phyloP scores from a whole-genome alignment of 1,284 basidiomycete species.

The Boletus calvinii region DNA sequence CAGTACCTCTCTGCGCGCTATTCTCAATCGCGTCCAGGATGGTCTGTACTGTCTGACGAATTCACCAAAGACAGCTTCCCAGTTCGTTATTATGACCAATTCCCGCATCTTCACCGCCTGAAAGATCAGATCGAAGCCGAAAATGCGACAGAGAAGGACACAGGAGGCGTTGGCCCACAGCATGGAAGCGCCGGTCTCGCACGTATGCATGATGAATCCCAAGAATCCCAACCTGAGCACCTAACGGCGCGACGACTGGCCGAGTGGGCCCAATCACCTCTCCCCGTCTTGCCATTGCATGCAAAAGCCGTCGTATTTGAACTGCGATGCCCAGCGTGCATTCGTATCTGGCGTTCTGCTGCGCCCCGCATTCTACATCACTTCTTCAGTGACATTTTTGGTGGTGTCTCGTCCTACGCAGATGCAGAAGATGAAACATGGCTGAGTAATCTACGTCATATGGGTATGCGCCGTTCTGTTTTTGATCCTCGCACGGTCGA shows the following conservation, averaged over 20 bases:
- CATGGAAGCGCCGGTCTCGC: background rate
- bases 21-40: background rate
- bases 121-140: background rate
- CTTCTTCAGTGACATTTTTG: no score
- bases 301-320: background rate
- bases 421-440: no score
- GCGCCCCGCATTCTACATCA: background rate
- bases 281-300: background rate
- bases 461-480: background rate
- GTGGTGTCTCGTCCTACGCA: no score
- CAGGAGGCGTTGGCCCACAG: background rate
- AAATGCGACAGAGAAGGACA: background rate
- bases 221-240: background rate
- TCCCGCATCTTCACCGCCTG: background rate
- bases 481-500: no score
- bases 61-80: slow-evolving; percentile 26
- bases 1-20: no score
- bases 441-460: no score
- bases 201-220: background rate
- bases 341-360: slow-evolving; percentile 7
- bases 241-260: background rate
- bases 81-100: slow-evolving; percentile 5
- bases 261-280: background rate
- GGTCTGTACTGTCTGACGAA: background rate
- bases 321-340: background rate